phyloP scores from a whole-genome alignment of 805 yeast species.

The Grigorovia transvaalensis region DNA sequence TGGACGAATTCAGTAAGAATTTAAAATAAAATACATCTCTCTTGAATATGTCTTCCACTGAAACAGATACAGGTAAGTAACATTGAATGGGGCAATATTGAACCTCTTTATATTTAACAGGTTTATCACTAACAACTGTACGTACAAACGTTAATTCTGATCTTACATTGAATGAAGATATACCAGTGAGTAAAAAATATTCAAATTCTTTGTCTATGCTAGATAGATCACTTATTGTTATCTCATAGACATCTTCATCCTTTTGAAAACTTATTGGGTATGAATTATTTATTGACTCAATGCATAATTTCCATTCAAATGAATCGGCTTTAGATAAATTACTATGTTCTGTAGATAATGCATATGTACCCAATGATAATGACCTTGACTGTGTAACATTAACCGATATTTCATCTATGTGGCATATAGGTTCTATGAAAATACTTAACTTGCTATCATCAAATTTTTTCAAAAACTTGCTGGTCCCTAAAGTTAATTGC shows the following conservation, averaged over 20 bases:
- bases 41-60: constrained; percentile 26
- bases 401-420: constrained; percentile 12
- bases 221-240: background rate
- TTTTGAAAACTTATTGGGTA: constrained; percentile 3
- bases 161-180: constrained; percentile 10
- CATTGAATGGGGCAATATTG: constrained; percentile 10
- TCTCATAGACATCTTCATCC: background rate
- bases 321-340: constrained; percentile 7
- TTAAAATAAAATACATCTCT: constrained; percentile 21
- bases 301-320: constrained; percentile 1
- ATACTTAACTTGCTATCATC: constrained; percentile 1
- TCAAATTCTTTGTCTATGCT: background rate
- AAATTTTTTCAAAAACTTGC: constrained; percentile 21
- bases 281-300: background rate
- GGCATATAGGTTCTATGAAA: constrained; percentile 12
- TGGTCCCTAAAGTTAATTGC: constrained; percentile 19
- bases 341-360: constrained; percentile 7
- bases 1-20: constrained; percentile 20
- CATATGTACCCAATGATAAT: constrained; percentile 14
- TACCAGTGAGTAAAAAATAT: constrained; percentile 12
- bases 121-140: background rate
- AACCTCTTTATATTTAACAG: constrained; percentile 10
- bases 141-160: constrained; percentile 9
- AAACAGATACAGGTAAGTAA: constrained; percentile 22
- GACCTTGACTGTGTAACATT: constrained; percentile 10